A percentile compares a stretch with the other conserved stretches of the same genome.
These are phyloP conservation scores for Malus hybrid DNA, from an alignment of 331 rosid genomes.

Conservation along the genomic window DNA sequence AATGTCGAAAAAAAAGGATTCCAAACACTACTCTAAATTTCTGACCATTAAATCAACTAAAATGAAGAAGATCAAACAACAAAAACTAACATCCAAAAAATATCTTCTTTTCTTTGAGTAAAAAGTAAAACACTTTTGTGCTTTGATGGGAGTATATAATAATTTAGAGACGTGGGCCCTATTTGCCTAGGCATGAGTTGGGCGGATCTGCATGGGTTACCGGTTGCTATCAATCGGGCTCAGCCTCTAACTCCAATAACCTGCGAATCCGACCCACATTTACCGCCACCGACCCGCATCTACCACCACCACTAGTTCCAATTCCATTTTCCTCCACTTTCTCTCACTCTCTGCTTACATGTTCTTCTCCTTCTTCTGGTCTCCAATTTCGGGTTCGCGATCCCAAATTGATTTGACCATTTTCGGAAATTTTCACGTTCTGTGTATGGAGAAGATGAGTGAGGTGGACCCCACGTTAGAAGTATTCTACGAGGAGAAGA, in stretches of 20 bases:
- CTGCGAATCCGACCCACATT: not conserved
- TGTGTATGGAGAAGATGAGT: not conserved
- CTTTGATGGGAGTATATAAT: not conserved
- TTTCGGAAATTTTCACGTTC: not conserved
- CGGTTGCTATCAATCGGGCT: not conserved
- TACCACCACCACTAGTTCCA: not conserved
- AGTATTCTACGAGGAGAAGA: not conserved
- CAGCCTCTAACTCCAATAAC: not conserved
- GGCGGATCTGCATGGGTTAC: not conserved
- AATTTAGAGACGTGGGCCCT: not conserved
- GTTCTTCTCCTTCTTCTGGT: not conserved
- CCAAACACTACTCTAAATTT: no score
- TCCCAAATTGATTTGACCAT: not conserved
- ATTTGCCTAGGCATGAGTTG: not conserved
- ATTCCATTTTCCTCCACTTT: not conserved
- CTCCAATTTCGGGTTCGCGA: not conserved
- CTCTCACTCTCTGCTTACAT: not conserved
- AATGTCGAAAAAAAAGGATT: no score
- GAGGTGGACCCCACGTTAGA: not conserved
- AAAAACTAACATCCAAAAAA: no score
- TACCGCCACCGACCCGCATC: not conserved
- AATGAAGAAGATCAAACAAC: no score
- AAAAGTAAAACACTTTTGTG: no score
- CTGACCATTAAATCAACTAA: no score
- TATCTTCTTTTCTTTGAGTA: no score